Percentiles rank a stretch among this genome's conserved stretches.
phyloP scores from a whole-genome alignment of 805 yeast species.

The Cyberlindnera veronae region DNA sequence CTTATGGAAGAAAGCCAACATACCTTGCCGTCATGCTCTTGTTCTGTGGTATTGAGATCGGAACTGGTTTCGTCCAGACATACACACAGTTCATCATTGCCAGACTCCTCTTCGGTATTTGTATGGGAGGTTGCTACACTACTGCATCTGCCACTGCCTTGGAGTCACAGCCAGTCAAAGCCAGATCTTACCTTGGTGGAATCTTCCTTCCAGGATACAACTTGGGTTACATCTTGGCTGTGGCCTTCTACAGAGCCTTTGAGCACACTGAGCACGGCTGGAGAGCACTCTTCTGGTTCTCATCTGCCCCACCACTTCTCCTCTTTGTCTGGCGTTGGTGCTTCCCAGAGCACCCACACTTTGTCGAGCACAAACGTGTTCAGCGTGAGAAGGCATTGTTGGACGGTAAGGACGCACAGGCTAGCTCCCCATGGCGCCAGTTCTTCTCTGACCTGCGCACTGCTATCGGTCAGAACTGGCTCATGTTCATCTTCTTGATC shows the following conservation, averaged over 20 bases:
- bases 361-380: constrained; percentile 31
- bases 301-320: constrained; percentile 61
- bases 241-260: constrained; percentile 62
- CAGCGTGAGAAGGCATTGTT: constrained; percentile 27
- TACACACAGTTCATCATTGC: constrained; percentile 56
- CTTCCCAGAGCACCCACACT: constrained; percentile 60
- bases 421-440: constrained; percentile 21
- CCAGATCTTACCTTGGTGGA: constrained; percentile 63
- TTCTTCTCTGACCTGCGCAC: constrained; percentile 30
- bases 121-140: constrained; percentile 72
- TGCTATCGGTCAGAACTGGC: constrained; percentile 53
- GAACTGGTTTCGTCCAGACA: constrained; percentile 62
- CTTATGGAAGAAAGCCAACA: constrained; percentile 67
- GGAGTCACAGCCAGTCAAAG: constrained; percentile 56
- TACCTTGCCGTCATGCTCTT: constrained; percentile 48
- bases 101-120: constrained; percentile 62
- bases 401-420: constrained; percentile 22
- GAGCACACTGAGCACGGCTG: constrained; percentile 51
- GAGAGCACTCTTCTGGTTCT: constrained; percentile 74
- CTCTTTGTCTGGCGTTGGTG: constrained; percentile 54
- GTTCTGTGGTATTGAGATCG: constrained; percentile 56
- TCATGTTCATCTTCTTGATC: constrained; percentile 52
- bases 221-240: constrained; percentile 63
- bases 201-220: constrained; percentile 56
- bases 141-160: constrained; percentile 63